These are phyloP conservation scores for Emericellopsis terricola DNA, from an alignment of 495 filamentous ascomycete genomes.

Conservation along the genomic window DNA sequence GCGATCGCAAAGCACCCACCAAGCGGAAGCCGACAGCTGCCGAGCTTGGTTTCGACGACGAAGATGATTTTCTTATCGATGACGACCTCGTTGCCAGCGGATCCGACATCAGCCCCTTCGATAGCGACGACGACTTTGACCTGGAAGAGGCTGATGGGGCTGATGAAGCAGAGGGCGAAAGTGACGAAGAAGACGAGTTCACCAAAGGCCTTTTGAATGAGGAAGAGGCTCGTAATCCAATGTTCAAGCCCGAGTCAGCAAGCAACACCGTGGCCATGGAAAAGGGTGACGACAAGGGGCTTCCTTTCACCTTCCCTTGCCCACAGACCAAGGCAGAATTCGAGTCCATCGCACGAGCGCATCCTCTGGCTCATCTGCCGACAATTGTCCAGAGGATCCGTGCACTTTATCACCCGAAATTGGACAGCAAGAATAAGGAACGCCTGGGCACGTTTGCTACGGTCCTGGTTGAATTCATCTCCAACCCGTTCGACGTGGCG, in stretches of 20 bases:
- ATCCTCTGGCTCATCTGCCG: constrained; percentile 45
- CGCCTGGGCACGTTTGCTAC: constrained; percentile 59
- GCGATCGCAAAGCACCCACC: constrained; percentile 35
- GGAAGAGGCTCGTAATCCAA: constrained; percentile 25
- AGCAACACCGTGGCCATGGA: constrained; percentile 8
- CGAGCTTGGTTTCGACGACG: constrained; percentile 56
- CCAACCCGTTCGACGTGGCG: constrained; percentile 19
- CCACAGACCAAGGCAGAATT: constrained; percentile 61
- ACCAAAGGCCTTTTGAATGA: constrained; percentile 41
- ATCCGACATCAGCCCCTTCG: constrained; percentile 43
- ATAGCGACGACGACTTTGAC: constrained; percentile 30
- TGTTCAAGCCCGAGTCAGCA: constrained; percentile 16
- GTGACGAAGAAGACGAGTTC: constrained; percentile 47
- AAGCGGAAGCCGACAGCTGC: constrained; percentile 23
- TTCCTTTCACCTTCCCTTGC: constrained; percentile 73
- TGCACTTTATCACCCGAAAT: constrained; percentile 74
- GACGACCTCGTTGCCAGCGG: constrained; percentile 62
- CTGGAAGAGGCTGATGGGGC: constrained; percentile 20
- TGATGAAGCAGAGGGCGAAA: constrained; percentile 8
- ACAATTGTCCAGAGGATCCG: constrained; percentile 77
- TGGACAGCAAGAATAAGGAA: constrained; percentile 65
- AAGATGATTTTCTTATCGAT: constrained; percentile 81
- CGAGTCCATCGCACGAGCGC: constrained; percentile 38
- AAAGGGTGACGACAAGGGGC: constrained; percentile 24
- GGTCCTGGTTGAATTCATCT: constrained; percentile 62